Evolutionary conservation across 805 yeast genomes (phyloP), one percentile per base, ranked within the genome.

Genomic region (Ogataea nakhonphanomensis): DNA sequence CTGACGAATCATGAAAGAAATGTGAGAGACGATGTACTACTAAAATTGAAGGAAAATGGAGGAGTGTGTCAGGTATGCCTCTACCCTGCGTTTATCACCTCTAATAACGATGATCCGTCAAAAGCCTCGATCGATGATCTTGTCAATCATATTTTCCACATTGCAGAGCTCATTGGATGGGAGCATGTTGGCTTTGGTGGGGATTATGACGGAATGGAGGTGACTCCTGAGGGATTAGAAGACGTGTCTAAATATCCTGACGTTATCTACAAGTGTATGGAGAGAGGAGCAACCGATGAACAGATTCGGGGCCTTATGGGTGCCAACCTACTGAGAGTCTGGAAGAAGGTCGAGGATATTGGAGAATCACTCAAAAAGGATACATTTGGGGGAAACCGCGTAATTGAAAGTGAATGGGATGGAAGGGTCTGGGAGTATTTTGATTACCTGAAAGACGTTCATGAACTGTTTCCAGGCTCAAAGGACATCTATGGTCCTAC

Each of bases 191-290:
- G 78, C 1, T 47, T 73, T 8, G 79, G 79, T 1, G 64, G 71
- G 2, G 79, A 74, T 52, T 73, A 71, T 48, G 79, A 74, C 49
- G 79, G 79, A n/a, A 73, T 73, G 37, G 70, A 27, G 11, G 10
- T 11, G 7, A 35, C 39, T 0, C 79, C 79, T 5, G 50, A 43
- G 12, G 79, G 78, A 0, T 53, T 75, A n/a, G 78, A 74, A 50
- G 78, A 75, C 48, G 78, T 73, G 1, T 71, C 78, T 9, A 75
- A 74, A 49, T 75, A 74, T 46, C 79, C 79, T 0, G 76, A 71
- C 29, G 54, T 75, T 36, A 51, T 74, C 22, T 27, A 26, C 25
- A 29, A 29, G 23, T 35, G 37, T n/a, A 34, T 34, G 37, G 31
- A 34, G n/a, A 26, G 30, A 26, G 37, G 37, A 3, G 37, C 31